Evolutionary conservation across 331 rosid genomes (phyloP).

Genomic region (Prunus yedoensis): DNA sequence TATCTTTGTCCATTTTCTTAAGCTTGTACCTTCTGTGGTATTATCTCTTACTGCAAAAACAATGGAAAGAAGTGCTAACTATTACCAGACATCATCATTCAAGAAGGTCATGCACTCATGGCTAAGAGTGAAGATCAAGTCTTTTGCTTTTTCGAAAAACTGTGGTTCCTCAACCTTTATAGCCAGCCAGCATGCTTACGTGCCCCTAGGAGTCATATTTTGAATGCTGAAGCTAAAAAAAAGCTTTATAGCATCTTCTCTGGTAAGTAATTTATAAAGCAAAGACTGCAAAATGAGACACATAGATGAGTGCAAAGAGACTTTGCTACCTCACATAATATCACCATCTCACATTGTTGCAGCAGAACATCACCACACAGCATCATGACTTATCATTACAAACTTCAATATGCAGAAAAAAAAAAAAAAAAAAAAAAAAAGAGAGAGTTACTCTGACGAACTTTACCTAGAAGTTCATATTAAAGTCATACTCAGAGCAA

Average conservation of each 20-base stretch:
- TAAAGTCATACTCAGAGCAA: conserved; percentile 43
- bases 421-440: background rate
- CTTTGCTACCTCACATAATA: background rate
- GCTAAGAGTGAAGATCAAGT: background rate
- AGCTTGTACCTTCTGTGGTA: background rate
- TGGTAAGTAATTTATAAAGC: background rate
- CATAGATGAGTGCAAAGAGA: background rate
- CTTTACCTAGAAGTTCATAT: conserved; percentile 8
- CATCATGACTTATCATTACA: conserved; percentile 21
- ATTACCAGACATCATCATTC: conserved; percentile 11
- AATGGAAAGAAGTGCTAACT: background rate
- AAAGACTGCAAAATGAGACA: background rate
- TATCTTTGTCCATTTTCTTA: background rate
- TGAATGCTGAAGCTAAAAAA: background rate
- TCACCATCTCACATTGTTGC: conserved; percentile 1
- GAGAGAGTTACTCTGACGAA: conserved; percentile 27
- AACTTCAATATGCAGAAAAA: conserved; percentile 5
- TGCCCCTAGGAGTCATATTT: background rate
- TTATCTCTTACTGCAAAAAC: background rate
- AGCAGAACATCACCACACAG: background rate
- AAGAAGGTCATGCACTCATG: background rate
- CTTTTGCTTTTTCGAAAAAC: conserved; percentile 2
- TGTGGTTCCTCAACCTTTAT: conserved; percentile 6
- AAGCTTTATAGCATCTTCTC: conserved; percentile 2
- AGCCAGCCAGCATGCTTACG: background rate